These are phyloP conservation scores for Pseudogymnoascus sp. DNA, from an alignment of 2,329 filamentous ascomycete species.

Conservation along the genomic window DNA sequence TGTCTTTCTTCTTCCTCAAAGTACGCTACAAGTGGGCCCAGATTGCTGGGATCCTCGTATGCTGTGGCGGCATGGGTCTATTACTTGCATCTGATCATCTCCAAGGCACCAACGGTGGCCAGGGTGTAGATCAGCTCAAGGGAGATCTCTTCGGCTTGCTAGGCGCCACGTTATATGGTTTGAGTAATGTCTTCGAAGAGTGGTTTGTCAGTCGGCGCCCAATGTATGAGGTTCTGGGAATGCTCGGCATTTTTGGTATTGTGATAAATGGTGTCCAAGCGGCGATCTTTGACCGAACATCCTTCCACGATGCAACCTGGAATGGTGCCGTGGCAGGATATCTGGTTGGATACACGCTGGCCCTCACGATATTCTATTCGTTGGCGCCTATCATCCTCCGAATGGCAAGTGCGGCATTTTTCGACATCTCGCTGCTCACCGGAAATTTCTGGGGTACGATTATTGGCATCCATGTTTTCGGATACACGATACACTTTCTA, in stretches of 20 bases:
- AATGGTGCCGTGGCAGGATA: conserved; percentile 66
- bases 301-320: conserved; percentile 59
- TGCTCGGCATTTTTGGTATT: conserved; percentile 80
- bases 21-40: conserved; percentile 88
- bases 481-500: conserved; percentile 71
- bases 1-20: conserved; percentile 73
- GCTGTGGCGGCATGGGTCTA: conserved; percentile 81
- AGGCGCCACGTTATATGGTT: conserved; percentile 83
- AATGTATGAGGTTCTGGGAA: conserved; percentile 86
- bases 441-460: conserved; percentile 96
- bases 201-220: conserved; percentile 83
- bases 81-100: conserved; percentile 83
- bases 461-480: conserved; percentile 82
- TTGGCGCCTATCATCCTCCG: conserved; percentile 81
- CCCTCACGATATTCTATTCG: conserved; percentile 77
- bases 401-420: conserved; percentile 84
- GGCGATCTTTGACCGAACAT: conserved; percentile 77
- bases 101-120: conserved; percentile 61
- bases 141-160: conserved; percentile 88
- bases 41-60: conserved; percentile 77
- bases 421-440: conserved; percentile 90
- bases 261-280: conserved; percentile 88
- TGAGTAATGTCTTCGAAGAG: conserved; percentile 88
- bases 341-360: conserved; percentile 80
- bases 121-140: conserved; percentile 64